These are phyloP conservation scores for Trypanosoma boissoni DNA, from an alignment of 208 protist genomes.

Conservation along the genomic window DNA sequence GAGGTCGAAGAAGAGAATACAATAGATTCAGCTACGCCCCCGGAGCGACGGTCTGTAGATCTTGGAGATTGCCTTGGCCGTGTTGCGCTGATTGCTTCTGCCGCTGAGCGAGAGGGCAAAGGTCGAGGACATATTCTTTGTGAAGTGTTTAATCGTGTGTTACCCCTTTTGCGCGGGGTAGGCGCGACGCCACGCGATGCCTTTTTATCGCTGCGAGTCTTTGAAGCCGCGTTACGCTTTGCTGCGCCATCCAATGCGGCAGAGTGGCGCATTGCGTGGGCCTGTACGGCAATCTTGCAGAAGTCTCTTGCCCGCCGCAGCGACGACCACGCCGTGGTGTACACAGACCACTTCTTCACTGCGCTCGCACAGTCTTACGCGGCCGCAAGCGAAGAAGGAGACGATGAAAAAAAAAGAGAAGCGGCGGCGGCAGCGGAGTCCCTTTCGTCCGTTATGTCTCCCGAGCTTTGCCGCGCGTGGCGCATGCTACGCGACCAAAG, in stretches of 20 bases:
- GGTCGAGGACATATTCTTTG: too few species aligned
- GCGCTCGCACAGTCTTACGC: conserved; percentile 42
- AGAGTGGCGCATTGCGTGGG: conserved; percentile 71
- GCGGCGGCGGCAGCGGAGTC: conserved; percentile 29
- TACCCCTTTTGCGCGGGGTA: conserved; percentile 42
- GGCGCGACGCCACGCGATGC: conserved; percentile 57
- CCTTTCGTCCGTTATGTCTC: conserved; percentile 36
- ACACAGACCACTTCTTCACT: conserved; percentile 76
- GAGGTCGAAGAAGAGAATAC: background rate
- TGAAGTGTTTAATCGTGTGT: too few species aligned
- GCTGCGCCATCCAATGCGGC: conserved; percentile 31
- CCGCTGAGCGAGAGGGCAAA: too few species aligned
- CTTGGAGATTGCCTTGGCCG: conserved; percentile 28
- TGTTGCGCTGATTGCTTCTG: too few species aligned
- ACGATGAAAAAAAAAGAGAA: conserved; percentile 19
- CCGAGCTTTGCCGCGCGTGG: conserved; percentile 35
- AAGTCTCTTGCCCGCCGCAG: conserved; percentile 37
- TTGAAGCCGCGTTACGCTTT: conserved; percentile 39
- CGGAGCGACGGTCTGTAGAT: conserved; percentile 13
- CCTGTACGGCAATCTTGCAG: conserved; percentile 45
- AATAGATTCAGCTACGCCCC: too few species aligned
- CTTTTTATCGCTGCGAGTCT: conserved; percentile 60
- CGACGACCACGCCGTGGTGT: conserved; percentile 36
- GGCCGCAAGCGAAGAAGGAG: conserved; percentile 4
- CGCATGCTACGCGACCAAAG: conserved; percentile 3